Evolutionary conservation across 1,139 yeast species (phyloP), one percentile per base, ranked within the genome.

Genomic region (Yamadazyma atlantica): DNA sequence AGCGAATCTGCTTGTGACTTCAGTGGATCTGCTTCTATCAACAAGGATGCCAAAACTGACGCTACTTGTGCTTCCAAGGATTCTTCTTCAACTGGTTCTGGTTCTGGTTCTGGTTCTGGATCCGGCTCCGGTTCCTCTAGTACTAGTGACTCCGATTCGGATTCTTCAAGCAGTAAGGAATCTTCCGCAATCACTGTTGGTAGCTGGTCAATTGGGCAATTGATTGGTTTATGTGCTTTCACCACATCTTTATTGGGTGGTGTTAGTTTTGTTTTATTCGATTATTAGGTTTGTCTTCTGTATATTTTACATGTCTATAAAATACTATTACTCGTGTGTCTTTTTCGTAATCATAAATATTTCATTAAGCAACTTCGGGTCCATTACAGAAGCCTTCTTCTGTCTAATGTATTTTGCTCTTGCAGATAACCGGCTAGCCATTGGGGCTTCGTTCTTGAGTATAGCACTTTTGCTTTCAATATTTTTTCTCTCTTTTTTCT

Each of bases 311-410:
- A 21, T 33, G 32, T 32, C 30, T 32, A 18, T 28, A 24, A 25
- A 15, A 17, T 14, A 33, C 18, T 29, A 15, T 29, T 11, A 16
- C 5, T 34, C 25, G 29, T 31, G 21, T 33, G 16, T 32, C 38
- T 53, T 70, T 44, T 66, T 74, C 42, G 85, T 69, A 34, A 87
- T 79, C 97, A 90, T 90, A 58, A 90, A 85, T 42, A 90, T 90
- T 60, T 90, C 97, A 51, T 87, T 88, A 45, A 90, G 74, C 17
- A 96, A 89, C 57, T 87, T 82, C 11, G 85, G 75, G 57, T 90
- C 97, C 82, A 85, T 78, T 0, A 90, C 89, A 1, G 97, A 89
- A 6, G 95, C 95, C 52, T 92, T 75, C 57, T 90, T 90, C 55
- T 88, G 95, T 46, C 75, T 82, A 41, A 90, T 89, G 82, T 88